Evolutionary conservation across 306 rosid genomes (phyloP), one percentile per base, ranked within the genome.

Genomic region (Citrullus amarus): DNA sequence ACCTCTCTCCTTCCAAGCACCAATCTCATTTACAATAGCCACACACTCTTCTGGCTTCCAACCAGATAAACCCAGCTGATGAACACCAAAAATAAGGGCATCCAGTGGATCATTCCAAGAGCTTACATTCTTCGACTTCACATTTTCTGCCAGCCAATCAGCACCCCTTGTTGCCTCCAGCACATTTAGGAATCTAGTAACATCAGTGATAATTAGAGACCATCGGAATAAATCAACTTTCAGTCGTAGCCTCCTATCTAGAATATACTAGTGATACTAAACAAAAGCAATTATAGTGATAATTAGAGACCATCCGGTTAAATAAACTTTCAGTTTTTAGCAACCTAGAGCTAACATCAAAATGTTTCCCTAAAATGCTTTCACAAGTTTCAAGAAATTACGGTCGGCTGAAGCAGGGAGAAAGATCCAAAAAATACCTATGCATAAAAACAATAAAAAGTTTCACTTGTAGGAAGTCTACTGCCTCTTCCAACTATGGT

Each of bases 11-110:
- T 84, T 88, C 99, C 99, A 95, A 65, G 92, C 91, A 85, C 85
- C 83, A 79, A 95, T 92, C 81, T 95, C 99, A 84, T 86, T 95
- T 85, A 88, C 91, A 82, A 89, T 90, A 81, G 99, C 97, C 81
- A 77, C 85, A 76, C 97, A 92, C 86, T 95, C 99, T 77, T 91
- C 90, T 60, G 96, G 90, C 73, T 92, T 92, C 99, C 99, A 95
- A 36, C 86, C 82, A 84, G 97, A 91, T 81, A 95, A 87, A 43
- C 83, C 84, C 79, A 95, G 70, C 88, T 95, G 97, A 86, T 88
- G 88, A 81, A 90, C 85, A 77, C 97, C 97, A 43, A 87, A 86
- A 83, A 86, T 82, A 79, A 95, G 93, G 38, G 90, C 97, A 78
- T 86, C 91, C 77, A 95, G 91, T 70, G 97, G 88, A 81, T 88